These are phyloP conservation scores for Hyphopichia homilentoma DNA, from an alignment of 805 yeast species.

Conservation along the genomic window DNA sequence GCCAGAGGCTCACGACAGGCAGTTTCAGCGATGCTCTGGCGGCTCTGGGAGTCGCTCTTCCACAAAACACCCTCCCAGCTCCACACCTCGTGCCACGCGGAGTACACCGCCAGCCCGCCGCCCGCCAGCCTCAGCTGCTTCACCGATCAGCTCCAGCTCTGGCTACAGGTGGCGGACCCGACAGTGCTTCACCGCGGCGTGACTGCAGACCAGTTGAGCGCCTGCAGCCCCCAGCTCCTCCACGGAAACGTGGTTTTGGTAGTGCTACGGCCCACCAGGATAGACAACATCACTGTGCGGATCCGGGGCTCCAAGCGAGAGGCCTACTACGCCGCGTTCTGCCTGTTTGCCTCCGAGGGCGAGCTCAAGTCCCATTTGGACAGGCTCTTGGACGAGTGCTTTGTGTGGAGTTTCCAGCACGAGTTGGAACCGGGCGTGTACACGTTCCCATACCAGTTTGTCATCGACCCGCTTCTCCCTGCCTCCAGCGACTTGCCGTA, in stretches of 20 bases:
- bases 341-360: constrained; percentile 1
- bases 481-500: constrained; percentile 7
- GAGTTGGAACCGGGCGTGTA: constrained; percentile 8
- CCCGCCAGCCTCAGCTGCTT: constrained; percentile 60
- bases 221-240: constrained; percentile 6
- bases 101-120: constrained; percentile 71
- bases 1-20: no score
- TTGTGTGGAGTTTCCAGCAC: constrained; percentile 5
- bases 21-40: no score
- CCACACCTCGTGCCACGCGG: no score
- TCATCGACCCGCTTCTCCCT: constrained; percentile 9
- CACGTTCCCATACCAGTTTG: constrained; percentile 10
- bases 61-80: no score
- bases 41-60: no score
- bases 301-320: constrained; percentile 10
- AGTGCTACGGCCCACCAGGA: constrained; percentile 3
- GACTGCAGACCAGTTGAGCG: constrained; percentile 3
- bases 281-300: constrained; percentile 2
- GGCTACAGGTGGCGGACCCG: constrained; percentile 5
- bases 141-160: constrained; percentile 9
- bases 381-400: constrained; percentile 5
- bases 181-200: constrained; percentile 10
- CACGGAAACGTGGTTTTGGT: constrained; percentile 6
- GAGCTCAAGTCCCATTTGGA: neutral
- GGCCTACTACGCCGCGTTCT: constrained; percentile 2